Base-by-base conservation (phyloP, 352 stramenopile genomes). In the Blastocystis sp. region DNA sequence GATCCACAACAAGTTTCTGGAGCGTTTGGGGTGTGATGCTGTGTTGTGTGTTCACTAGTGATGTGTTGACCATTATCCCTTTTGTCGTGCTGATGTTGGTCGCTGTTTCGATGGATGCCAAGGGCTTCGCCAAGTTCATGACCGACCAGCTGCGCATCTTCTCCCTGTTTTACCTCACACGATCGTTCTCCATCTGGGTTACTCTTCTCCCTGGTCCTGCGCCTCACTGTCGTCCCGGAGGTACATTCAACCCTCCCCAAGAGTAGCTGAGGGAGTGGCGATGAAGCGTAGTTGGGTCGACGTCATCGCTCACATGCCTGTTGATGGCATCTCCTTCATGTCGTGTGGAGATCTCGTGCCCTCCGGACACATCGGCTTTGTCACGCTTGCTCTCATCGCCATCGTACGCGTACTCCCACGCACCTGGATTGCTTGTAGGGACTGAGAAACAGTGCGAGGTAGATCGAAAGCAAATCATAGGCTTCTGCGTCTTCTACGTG, bases 271-370 rank as follows among this genome's bases (percentile, higher is more conserved):
- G 2, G 18, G 5, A 18, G 3, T 24, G 16, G 11, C 5, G 34
- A 5, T 89, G 13, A 89, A 37, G 11, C 6, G 2, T 30, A 89
- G 78, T 78, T 76, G 78, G 63, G 26, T 89, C 9, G 78, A 89
- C 18, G 55, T 89, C 30, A 65, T 89, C 9, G 26, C 55, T 16
- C 63, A 76, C 47, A 89, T 89, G 78, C 78, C 78, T 50, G 37
- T 47, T 5, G 63, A 89, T 20, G 78, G 78, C 70, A 39, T 89
- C 47, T 89, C 78, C 37, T 89, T 89, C 34, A 64, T 47, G 4
- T 66, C 78, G 11, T 89, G 78, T 20, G 78, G 78, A 24, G 78
- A 89, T 55, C 24, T 89, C n/a, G 59, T 89, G 62, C 78, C 78
- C 18, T 89, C 78, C 3, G 78, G 78, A 56, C 78, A 89, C 41